Percentiles rank a stretch among this genome's conserved stretches.
Evolutionary conservation across 768 basidiomycete genomes (phyloP).

Genomic region (Hemileccinum rubropunctum): DNA sequence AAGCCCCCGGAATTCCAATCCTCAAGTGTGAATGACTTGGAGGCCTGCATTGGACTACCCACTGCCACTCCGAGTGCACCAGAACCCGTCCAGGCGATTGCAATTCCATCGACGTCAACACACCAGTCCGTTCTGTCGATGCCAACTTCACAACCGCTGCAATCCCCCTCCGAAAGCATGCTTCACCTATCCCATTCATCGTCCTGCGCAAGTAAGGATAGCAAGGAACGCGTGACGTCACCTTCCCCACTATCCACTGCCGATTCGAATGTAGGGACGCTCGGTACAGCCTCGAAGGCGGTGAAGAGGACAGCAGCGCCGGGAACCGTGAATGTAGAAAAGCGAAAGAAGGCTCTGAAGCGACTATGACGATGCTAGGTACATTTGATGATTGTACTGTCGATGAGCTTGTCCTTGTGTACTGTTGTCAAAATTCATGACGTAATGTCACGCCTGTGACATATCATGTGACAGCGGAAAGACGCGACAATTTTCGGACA

Average conservation of each 20-base stretch:
- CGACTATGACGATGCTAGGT: constrained; percentile 45
- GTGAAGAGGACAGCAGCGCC: constrained; percentile 64
- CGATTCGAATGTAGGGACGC: constrained; percentile 60
- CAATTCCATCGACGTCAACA: constrained; percentile 38
- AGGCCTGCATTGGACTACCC: constrained; percentile 14
- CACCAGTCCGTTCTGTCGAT: constrained; percentile 45
- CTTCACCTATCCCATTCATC: constrained; percentile 39
- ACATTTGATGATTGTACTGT: constrained; percentile 3
- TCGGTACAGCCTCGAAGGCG: constrained; percentile 49
- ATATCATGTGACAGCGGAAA: constrained; percentile 12
- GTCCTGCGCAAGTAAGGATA: constrained; percentile 28
- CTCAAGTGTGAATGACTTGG: constrained; percentile 32
- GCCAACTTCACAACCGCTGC: constrained; percentile 37
- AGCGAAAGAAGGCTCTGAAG: constrained; percentile 87
- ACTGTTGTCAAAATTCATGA: constrained; percentile 2
- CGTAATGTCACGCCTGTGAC: constrained; percentile 10
- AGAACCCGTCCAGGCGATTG: constrained; percentile 30
- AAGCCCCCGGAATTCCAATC: constrained; percentile 70
- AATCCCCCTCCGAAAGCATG: constrained; percentile 37
- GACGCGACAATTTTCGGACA: constrained; percentile 15
- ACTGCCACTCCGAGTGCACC: constrained; percentile 18
- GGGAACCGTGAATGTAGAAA: constrained; percentile 61
- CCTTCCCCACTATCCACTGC: constrained; percentile 71
- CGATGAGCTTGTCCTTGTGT: neutral
- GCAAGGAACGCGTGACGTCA: constrained; percentile 62